These are phyloP conservation scores for Elsinoe ampelina DNA, from an alignment of 2,329 filamentous ascomycete genomes.

Conservation along the genomic window DNA sequence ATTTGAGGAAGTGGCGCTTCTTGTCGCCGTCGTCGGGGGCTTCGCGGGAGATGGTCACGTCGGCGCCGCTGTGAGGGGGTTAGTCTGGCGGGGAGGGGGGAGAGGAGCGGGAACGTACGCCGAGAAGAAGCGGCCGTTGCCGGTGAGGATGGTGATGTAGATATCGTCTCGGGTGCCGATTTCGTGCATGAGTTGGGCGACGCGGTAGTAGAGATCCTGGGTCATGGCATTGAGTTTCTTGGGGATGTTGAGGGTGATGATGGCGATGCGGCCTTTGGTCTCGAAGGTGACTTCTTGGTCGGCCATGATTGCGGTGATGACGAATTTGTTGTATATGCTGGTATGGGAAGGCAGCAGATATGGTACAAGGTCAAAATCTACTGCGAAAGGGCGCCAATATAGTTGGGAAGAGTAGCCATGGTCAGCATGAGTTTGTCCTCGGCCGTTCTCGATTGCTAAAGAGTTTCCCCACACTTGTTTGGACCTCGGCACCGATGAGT, in stretches of 20 bases:
- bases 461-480: background rate
- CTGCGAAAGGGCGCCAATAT: no score
- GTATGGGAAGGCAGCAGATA: background rate
- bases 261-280: conserved; percentile 61
- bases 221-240: conserved; percentile 81
- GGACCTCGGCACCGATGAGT: conserved; percentile 4
- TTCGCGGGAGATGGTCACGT: conserved; percentile 52
- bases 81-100: background rate
- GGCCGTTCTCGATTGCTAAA: background rate
- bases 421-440: background rate
- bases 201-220: conserved; percentile 63
- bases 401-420: no score
- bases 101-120: conserved; percentile 50
- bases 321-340: background rate
- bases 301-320: conserved; percentile 5
- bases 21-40: conserved; percentile 32
- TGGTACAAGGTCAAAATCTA: background rate
- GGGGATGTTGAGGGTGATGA: conserved; percentile 77
- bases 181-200: conserved; percentile 65
- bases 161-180: conserved; percentile 72
- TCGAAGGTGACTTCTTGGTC: conserved; percentile 48
- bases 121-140: conserved; percentile 73
- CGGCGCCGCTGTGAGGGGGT: conserved; percentile 56
- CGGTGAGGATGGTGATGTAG: conserved; percentile 74
- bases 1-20: conserved; percentile 53